Evolutionary conservation across 2,329 filamentous ascomycete genomes (phyloP), one percentile per base, ranked within the genome.

Genomic region (Malbranchea cinnamomea): DNA sequence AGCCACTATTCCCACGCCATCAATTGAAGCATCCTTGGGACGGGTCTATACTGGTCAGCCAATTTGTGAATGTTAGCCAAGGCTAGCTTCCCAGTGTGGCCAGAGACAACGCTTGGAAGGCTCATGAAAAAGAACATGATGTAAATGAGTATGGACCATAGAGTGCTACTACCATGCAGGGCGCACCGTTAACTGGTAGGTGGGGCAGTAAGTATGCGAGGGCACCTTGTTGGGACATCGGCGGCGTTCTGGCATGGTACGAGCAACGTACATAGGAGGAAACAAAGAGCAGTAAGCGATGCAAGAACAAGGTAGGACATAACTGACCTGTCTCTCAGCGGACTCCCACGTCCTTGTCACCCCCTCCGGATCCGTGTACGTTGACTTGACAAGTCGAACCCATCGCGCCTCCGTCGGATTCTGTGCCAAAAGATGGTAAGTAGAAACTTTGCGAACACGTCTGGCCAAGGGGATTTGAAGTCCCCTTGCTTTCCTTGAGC

Each of bases 1-100:
- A 15, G 68, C 67, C 10, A 74, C 67, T 16, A 69, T 70, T 32
- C 72, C 71, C 6, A 74, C 62, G 27, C 68, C 68, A 24, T 65
- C 62, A 23, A 64, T 60, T 8, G 60, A 59, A 23, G 66, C 63
- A 13, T 64, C 68, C 37, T 66, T 63, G 17, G 57, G 57, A 6
- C 57, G 53, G 23, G 57, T 60, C 56, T 60, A 31, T 13, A 19
- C 9, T 7, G 16, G n/a, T n/a, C 7, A 7, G 7, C 24, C 12
- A 9, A 12, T 26, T 14, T 9, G 12, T n/a, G n/a, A 9, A 13
- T 9, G 8, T 26, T 26, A 9, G 24, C 12, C n/a, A 22, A 11
- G 20, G 7, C 20, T 22, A 22, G 7, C 7, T 22, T n/a, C n/a
- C n/a, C n/a, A n/a, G n/a, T n/a, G n/a, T n/a, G n/a, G n/a, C n/a